Conservation (phyloP, 2,329 filamentous ascomycete species). For the Sporothrix euskadiensis region DNA sequence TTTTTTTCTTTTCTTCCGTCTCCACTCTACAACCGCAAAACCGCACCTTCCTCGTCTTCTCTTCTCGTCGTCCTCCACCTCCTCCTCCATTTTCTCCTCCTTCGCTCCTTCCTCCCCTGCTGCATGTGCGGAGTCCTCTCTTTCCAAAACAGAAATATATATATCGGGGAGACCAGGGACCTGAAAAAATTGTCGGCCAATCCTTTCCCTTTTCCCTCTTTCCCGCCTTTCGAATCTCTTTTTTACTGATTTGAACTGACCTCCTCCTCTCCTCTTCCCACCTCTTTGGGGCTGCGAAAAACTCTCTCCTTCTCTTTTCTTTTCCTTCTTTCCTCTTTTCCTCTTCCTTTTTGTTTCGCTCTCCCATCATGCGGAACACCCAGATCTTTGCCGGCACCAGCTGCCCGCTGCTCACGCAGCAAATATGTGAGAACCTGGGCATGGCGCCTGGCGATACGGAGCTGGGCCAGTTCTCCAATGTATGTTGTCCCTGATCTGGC, state of each 20-base stretch:
- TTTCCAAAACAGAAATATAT: neutral
- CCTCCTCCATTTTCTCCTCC: neutral
- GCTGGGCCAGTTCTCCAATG: slow-evolving; percentile 70
- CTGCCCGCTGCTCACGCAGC: slow-evolving; percentile 62
- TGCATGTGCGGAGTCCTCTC: slow-evolving; percentile 3
- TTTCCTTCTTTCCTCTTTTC: neutral
- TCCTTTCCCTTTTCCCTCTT: neutral
- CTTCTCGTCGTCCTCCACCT: neutral
- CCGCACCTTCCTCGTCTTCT: slow-evolving; percentile 16
- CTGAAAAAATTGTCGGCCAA: neutral
- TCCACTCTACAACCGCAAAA: slow-evolving; percentile 18
- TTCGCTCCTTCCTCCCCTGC: neutral
- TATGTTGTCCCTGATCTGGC: slow-evolving; percentile 34
- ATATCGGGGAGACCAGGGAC: slow-evolving; percentile 17
- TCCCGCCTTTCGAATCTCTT: neutral
- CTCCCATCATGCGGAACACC: slow-evolving; percentile 49
- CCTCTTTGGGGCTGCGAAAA: neutral
- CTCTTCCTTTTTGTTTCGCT: slow-evolving; percentile 1
- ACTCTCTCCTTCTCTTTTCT: neutral
- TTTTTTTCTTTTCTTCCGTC: slow-evolving; percentile 24
- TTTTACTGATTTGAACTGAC: slow-evolving; percentile 3
- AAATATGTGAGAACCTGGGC: slow-evolving; percentile 68
- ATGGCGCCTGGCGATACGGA: slow-evolving; percentile 65
- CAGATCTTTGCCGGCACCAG: slow-evolving; percentile 69
- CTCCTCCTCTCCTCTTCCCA: neutral